These are phyloP conservation scores for Filosporella fistucella DNA, from an alignment of 495 filamentous ascomycete species.

Conservation along the genomic window DNA sequence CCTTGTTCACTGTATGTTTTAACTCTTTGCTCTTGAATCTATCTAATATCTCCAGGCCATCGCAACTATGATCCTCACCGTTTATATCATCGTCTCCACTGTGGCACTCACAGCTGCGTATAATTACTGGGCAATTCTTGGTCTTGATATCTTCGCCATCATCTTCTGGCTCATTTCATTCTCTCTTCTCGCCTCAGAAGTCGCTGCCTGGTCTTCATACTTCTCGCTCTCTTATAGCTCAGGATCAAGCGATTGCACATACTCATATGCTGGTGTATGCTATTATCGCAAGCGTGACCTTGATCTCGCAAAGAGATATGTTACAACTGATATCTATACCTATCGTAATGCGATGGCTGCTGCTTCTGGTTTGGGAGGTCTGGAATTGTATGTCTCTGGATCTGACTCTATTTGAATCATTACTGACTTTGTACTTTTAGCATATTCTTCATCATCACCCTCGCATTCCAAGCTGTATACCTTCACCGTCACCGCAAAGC, in stretches of 20 bases:
- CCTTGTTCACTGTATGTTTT: constrained; percentile 36
- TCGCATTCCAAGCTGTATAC: constrained; percentile 28
- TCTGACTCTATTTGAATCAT: neutral
- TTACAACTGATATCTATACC: constrained; percentile 1
- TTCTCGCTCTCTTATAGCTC: constrained; percentile 1
- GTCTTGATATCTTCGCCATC: constrained; percentile 37
- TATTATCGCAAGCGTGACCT: constrained; percentile 1
- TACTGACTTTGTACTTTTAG: neutral
- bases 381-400: constrained; percentile 35
- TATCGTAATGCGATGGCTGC: constrained; percentile 24
- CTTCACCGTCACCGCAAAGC: constrained; percentile 41
- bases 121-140: constrained; percentile 47
- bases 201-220: constrained; percentile 20
- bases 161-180: constrained; percentile 43
- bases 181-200: constrained; percentile 32
- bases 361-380: constrained; percentile 31
- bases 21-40: neutral
- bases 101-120: constrained; percentile 28
- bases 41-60: constrained; percentile 28
- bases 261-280: constrained; percentile 18
- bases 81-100: constrained; percentile 36
- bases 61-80: constrained; percentile 31
- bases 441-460: neutral
- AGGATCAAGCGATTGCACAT: constrained; percentile 25
- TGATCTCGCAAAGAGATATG: neutral